Evolutionary conservation across 129 eudicot genomes (phyloP).

Genomic region (Oenanthe sinensis): DNA sequence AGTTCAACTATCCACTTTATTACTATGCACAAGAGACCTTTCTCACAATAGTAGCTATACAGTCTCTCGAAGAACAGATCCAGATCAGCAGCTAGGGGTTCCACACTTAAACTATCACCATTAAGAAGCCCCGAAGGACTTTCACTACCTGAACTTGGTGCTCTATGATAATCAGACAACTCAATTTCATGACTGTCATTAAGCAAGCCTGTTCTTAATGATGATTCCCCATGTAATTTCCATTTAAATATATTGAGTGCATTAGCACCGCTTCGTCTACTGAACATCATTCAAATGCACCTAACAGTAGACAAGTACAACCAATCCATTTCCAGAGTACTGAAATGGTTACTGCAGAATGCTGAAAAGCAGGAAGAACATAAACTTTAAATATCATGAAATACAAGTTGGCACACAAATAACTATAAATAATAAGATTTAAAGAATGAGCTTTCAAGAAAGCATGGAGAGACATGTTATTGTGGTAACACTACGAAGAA

Average conservation of each 20-base stretch:
- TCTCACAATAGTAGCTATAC: conserved; percentile 89
- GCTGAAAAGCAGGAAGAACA: conserved; percentile 23
- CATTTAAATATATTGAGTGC: conserved; percentile 51
- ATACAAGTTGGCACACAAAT: background rate
- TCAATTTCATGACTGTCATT: conserved; percentile 70
- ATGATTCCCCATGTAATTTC: conserved; percentile 51
- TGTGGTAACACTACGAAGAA: background rate
- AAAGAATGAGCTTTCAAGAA: background rate
- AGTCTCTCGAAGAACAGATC: conserved; percentile 82
- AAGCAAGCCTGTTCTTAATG: conserved; percentile 39
- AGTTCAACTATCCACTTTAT: conserved; percentile 93
- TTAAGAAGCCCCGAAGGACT: conserved; percentile 89
- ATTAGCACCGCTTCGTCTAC: conserved; percentile 51
- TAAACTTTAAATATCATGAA: background rate
- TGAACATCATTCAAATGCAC: conserved; percentile 60
- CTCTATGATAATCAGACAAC: conserved; percentile 66
- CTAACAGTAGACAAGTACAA: conserved; percentile 31
- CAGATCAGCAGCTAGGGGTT: conserved; percentile 75
- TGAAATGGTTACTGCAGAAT: conserved; percentile 22
- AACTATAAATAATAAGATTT: background rate
- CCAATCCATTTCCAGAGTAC: conserved; percentile 53
- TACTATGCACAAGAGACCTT: conserved; percentile 97
- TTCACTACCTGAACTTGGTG: conserved; percentile 80
- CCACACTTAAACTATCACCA: conserved; percentile 62
- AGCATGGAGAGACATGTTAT: background rate